phyloP scores from a whole-genome alignment of 768 basidiomycete genomes.

The Xanthoconium stramineum region DNA sequence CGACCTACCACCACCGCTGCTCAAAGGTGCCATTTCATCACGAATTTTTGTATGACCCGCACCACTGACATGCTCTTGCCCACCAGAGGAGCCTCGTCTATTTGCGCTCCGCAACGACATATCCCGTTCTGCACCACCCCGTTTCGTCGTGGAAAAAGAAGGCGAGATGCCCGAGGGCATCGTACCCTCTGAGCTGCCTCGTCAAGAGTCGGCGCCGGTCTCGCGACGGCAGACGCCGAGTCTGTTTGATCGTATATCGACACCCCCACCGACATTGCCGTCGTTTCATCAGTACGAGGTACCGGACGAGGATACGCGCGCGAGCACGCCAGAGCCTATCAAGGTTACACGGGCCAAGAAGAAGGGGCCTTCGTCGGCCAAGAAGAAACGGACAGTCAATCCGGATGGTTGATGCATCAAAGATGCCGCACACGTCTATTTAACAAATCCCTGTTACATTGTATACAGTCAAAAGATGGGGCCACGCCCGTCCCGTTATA shows the following conservation, averaged over 20 bases:
- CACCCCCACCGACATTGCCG: constrained; percentile 34
- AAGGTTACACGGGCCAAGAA: constrained; percentile 75
- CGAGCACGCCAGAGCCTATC: constrained; percentile 66
- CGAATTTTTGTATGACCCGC: neutral
- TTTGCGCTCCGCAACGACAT: constrained; percentile 44
- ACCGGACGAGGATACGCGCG: constrained; percentile 41
- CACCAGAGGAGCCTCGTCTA: constrained; percentile 35
- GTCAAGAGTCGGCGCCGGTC: constrained; percentile 26
- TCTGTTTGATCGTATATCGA: constrained; percentile 31
- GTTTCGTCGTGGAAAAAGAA: constrained; percentile 65
- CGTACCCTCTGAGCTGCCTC: constrained; percentile 10
- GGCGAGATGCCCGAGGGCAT: constrained; percentile 86
- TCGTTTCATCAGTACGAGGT: constrained; percentile 57
- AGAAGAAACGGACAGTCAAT: constrained; percentile 62
- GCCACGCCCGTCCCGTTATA: constrained; percentile 12
- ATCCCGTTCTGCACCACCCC: constrained; percentile 40
- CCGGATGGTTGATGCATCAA: constrained; percentile 10
- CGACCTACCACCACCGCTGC: constrained; percentile 52
- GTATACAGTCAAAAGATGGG: constrained; percentile 23
- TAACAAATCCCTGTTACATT: constrained; percentile 17
- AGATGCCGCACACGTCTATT: neutral
- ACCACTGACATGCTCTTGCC: constrained; percentile 31
- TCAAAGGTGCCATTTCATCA: constrained; percentile 26
- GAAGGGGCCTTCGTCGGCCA: constrained; percentile 44
- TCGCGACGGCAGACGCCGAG: constrained; percentile 23